These are phyloP conservation scores for Suillus alpinus DNA, from an alignment of 768 basidiomycete species.

Conservation along the genomic window DNA sequence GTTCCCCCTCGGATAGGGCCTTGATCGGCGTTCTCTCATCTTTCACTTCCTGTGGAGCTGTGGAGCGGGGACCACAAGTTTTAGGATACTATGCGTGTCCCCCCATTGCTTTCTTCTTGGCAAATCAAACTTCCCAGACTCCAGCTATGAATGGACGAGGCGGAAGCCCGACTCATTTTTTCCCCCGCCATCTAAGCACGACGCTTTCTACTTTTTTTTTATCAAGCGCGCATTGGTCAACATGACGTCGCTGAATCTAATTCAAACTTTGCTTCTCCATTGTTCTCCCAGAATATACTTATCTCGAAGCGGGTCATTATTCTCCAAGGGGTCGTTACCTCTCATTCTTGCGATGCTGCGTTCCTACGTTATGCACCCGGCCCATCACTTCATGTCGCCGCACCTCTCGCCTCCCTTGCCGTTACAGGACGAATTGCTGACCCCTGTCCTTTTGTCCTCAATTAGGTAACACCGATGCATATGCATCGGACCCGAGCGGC, in stretches of 20 bases:
- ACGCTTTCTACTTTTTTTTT: neutral
- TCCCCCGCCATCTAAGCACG: neutral
- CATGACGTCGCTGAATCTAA: neutral
- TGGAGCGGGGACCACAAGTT: neutral
- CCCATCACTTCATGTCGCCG: neutral
- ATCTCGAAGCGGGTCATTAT: neutral
- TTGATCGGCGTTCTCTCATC: neutral
- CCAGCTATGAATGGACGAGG: neutral
- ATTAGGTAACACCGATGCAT: conserved; percentile 36
- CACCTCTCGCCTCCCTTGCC: neutral
- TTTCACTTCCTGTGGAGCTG: conserved; percentile 2
- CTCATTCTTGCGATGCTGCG: conserved; percentile 5
- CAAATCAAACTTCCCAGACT: conserved; percentile 5
- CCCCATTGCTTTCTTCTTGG: neutral
- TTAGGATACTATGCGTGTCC: too few species aligned
- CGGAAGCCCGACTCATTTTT: neutral
- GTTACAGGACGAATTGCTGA: conserved; percentile 11
- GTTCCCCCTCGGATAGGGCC: conserved; percentile 7
- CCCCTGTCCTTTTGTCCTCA: conserved; percentile 4
- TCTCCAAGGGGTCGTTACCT: conserved; percentile 2
- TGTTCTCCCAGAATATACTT: conserved; percentile 3
- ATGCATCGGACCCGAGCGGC: conserved; percentile 43
- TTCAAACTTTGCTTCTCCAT: neutral
- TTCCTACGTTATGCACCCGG: neutral
- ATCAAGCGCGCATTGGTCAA: neutral